phyloP scores from a whole-genome alignment of 2,329 filamentous ascomycete genomes.

The Botrytis tulipae region DNA sequence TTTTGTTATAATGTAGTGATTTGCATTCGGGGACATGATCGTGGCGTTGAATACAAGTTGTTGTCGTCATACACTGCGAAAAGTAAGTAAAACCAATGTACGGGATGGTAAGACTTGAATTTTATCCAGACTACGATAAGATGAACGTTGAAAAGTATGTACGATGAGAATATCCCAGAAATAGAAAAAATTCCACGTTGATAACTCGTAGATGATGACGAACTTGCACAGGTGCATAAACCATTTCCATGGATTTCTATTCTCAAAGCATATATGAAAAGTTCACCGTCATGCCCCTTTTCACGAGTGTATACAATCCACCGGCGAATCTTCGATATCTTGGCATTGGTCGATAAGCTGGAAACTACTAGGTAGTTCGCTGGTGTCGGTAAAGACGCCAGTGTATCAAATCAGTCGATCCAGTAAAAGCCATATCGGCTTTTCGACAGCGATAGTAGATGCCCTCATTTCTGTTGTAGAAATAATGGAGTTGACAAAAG shows the following conservation, averaged over 20 bases:
- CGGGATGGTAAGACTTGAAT: neutral
- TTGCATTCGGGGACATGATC: neutral
- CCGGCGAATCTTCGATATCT: neutral
- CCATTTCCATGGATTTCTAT: neutral
- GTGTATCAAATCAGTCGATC: neutral
- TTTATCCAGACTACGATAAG: neutral
- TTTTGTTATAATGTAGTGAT: neutral
- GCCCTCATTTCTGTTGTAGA: neutral
- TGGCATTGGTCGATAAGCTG: constrained; percentile 1
- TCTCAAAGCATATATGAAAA: neutral
- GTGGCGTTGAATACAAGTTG: neutral
- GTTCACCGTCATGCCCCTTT: constrained; percentile 4
- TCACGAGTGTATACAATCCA: neutral
- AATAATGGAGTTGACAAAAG: neutral
- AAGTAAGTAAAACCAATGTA: neutral
- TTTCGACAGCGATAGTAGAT: neutral
- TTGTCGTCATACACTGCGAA: neutral
- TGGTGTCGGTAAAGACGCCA: neutral
- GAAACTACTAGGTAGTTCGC: neutral
- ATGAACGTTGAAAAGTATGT: neutral
- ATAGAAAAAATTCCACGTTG: neutral
- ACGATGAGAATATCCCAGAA: neutral
- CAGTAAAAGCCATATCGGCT: neutral
- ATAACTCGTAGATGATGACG: neutral
- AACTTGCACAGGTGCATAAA: neutral